phyloP scores from a whole-genome alignment of 78 protist genomes.

The slime mould (Dictyostelium discoideum) region DNA sequence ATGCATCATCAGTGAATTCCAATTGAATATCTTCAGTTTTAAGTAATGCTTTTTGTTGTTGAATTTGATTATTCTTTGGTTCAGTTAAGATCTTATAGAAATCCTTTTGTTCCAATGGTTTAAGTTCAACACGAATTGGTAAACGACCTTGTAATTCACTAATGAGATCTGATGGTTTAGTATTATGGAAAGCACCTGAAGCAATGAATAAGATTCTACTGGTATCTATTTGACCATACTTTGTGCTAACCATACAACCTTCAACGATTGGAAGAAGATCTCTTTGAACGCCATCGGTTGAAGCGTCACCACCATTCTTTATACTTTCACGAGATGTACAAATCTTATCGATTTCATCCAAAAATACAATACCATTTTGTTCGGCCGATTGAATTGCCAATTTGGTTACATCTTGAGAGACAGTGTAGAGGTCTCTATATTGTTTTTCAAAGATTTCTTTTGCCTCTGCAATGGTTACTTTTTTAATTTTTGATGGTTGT shows the following conservation, averaged over 20 bases:
- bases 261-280: conserved; percentile 95
- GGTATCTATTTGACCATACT: conserved; percentile 93
- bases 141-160: conserved; percentile 94
- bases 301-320: conserved; percentile 80
- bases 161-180: conserved; percentile 82
- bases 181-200: conserved; percentile 92
- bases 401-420: conserved; percentile 71
- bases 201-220: conserved; percentile 93
- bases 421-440: conserved; percentile 40
- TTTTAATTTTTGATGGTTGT: neutral
- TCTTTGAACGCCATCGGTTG: conserved; percentile 97
- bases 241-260: conserved; percentile 91
- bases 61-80: conserved; percentile 91
- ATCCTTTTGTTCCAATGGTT: conserved; percentile 89
- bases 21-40: conserved; percentile 87
- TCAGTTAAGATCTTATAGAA: conserved; percentile 90
- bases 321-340: conserved; percentile 19
- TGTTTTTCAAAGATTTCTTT: conserved; percentile 23
- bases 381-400: conserved; percentile 90
- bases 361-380: conserved; percentile 95
- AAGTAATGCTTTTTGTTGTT: conserved; percentile 90
- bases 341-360: conserved; percentile 97
- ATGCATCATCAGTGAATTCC: conserved; percentile 88
- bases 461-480: conserved; percentile 33
- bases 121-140: conserved; percentile 94